Base-by-base conservation (phyloP, 495 filamentous ascomycete genomes). In the Hyaloscypha finlandica region DNA sequence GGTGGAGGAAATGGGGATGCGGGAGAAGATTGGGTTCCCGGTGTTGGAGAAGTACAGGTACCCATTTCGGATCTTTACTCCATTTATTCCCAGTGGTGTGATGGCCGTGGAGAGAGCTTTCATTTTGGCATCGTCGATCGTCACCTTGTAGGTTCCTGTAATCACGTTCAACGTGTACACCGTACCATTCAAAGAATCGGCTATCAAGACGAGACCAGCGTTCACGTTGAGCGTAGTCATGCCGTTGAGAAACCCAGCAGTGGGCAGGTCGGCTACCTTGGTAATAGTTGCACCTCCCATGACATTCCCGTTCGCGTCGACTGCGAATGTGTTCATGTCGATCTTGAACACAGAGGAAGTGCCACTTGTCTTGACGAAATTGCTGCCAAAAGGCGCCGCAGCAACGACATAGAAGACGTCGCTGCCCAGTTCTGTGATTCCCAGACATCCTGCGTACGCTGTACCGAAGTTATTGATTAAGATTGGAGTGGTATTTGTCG, bases 41-140 rank as follows among this genome's bases (percentile, higher is more conserved):
- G 77, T 77, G 33, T 78, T 77, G 31, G 76, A 75, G 52, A 75
- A 80, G 72, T 81, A 82, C 30, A 82, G 61, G 31, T 78, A 78
- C 8, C 71, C 68, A 25, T 72, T 66, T 0, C 71, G 64, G 5
- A 74, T 39, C 19, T 76, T 68, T 35, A 84, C 30, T 0, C 77
- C 78, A 59, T 83, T 83, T 59, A 84, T 68, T 8, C 80, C 80
- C 2, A 78, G 52, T 35, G 45, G 61, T 51, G 56, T 68, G 22
- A 31, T 70, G 64, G 3, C 71, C 69, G 11, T 39, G 16, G 8
- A 48, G 42, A 71, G 63, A 4, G 35, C 52, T 57, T 75, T 76
- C 29, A 78, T 72, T 2, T 78, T 77, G 4, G 76, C 69, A 37
- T 69, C 59, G 2, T 78, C 64, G 0, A 68, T 69, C 1, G 75